Percentiles rank a stretch among this genome's conserved stretches.
phyloP scores from a whole-genome alignment of 2,329 filamentous ascomycete genomes.

The Claviceps paspali region DNA sequence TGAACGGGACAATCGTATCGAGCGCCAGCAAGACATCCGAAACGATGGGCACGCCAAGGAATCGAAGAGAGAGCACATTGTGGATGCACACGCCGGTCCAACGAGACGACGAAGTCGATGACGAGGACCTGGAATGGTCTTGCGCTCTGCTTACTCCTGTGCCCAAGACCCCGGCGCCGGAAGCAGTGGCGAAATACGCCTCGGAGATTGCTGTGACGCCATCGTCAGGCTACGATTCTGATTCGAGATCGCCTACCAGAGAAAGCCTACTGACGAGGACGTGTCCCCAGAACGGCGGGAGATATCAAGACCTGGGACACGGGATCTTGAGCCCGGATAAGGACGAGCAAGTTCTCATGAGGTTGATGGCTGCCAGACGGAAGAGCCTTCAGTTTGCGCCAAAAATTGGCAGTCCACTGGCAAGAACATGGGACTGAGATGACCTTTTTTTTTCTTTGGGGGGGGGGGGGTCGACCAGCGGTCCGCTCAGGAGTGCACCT shows the following conservation, averaged over 20 bases:
- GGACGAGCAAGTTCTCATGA: conserved; percentile 41
- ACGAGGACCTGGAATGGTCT: conserved; percentile 25
- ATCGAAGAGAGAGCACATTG: conserved; percentile 36
- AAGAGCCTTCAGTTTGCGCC: conserved; percentile 69
- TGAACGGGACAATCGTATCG: conserved; percentile 47
- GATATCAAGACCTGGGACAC: conserved; percentile 23
- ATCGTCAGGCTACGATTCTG: conserved; percentile 18
- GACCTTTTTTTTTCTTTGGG: too few species aligned
- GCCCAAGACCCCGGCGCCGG: conserved; percentile 42
- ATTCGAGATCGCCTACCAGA: conserved; percentile 18
- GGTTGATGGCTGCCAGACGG: conserved; percentile 55
- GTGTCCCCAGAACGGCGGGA: conserved; percentile 35
- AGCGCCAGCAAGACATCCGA: conserved; percentile 23
- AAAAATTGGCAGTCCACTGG: conserved; percentile 57
- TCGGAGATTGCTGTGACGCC: conserved; percentile 34
- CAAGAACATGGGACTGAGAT: conserved; percentile 33
- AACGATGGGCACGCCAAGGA: conserved; percentile 31
- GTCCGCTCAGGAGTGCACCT: not conserved
- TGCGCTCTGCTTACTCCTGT: conserved; percentile 36
- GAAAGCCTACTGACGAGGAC: conserved; percentile 32
- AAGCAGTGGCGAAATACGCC: conserved; percentile 36
- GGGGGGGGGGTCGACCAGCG: not conserved
- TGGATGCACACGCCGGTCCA: conserved; percentile 42
- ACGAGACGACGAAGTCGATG: conserved; percentile 20
- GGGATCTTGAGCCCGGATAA: conserved; percentile 33